phyloP scores from a whole-genome alignment of 352 stramenopile genomes.

The Globisporangium takayamanum region DNA sequence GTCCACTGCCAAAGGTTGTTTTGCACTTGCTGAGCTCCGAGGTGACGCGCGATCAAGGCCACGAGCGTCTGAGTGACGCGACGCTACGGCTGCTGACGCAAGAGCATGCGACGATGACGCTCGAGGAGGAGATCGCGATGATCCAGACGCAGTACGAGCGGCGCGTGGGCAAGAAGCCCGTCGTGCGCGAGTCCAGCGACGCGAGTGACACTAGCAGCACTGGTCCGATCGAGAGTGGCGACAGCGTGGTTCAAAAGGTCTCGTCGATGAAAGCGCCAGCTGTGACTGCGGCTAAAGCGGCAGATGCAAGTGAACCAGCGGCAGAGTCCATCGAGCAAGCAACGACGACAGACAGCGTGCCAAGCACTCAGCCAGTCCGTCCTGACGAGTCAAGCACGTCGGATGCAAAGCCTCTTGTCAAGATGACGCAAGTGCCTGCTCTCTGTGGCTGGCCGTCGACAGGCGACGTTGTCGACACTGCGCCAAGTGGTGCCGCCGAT shows the following conservation, averaged over 20 bases:
- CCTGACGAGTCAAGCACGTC: not conserved
- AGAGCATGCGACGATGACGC: constrained; percentile 28
- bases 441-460: constrained; percentile 33
- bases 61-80: constrained; percentile 23
- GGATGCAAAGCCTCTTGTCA: not conserved
- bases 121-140: constrained; percentile 67
- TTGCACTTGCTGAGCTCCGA: constrained; percentile 50
- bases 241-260: not conserved
- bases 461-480: not conserved
- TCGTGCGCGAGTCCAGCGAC: constrained; percentile 31
- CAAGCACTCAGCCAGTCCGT: not conserved
- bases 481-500: not conserved
- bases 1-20: constrained; percentile 55
- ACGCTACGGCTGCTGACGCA: constrained; percentile 36
- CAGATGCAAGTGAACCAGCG: not conserved
- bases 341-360: not conserved
- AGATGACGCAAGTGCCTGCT: constrained; percentile 36
- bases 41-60: constrained; percentile 1
- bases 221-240: not conserved
- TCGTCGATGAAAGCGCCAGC: not conserved
- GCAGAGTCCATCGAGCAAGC: not conserved
- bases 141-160: constrained; percentile 79
- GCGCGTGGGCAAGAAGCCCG: constrained; percentile 47
- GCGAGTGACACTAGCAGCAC: constrained; percentile 3
- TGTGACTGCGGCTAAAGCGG: not conserved